A percentile compares a stretch with the other conserved stretches of the same genome.
phyloP scores from a whole-genome alignment of 2,329 filamentous ascomycete species.

The Fusarium brachygibbosum region DNA sequence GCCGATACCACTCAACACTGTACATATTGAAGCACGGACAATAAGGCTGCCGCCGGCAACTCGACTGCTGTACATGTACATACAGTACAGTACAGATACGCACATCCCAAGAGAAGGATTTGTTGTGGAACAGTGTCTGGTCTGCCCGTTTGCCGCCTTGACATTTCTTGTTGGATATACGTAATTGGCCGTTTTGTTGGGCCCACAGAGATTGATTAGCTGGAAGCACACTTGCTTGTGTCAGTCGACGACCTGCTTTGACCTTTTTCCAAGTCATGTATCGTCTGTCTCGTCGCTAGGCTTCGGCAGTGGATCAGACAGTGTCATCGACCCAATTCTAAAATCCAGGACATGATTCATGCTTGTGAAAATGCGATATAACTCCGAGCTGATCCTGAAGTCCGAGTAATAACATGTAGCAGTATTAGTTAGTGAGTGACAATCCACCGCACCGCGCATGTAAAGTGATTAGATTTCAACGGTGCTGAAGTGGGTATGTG shows the following conservation, averaged over 20 bases:
- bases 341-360: not conserved
- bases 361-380: not conserved
- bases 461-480: constrained; percentile 2
- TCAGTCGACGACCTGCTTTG: constrained; percentile 23
- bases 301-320: constrained; percentile 6
- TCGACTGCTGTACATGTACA: not conserved
- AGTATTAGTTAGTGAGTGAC: not conserved
- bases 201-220: constrained; percentile 9
- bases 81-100: no score
- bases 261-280: constrained; percentile 29
- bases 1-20: constrained; percentile 20
- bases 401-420: not conserved
- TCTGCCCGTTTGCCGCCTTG: not conserved
- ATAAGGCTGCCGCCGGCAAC: constrained; percentile 18
- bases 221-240: constrained; percentile 20
- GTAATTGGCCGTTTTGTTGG: constrained; percentile 17
- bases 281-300: not conserved
- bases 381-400: not conserved
- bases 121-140: not conserved
- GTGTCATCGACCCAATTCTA: not conserved
- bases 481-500: constrained; percentile 1
- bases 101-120: not conserved
- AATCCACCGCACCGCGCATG: not conserved
- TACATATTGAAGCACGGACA: constrained; percentile 6
- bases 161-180: not conserved